phyloP scores from a whole-genome alignment of 1,284 basidiomycete species.

The Sanguinoderma infundibulare region DNA sequence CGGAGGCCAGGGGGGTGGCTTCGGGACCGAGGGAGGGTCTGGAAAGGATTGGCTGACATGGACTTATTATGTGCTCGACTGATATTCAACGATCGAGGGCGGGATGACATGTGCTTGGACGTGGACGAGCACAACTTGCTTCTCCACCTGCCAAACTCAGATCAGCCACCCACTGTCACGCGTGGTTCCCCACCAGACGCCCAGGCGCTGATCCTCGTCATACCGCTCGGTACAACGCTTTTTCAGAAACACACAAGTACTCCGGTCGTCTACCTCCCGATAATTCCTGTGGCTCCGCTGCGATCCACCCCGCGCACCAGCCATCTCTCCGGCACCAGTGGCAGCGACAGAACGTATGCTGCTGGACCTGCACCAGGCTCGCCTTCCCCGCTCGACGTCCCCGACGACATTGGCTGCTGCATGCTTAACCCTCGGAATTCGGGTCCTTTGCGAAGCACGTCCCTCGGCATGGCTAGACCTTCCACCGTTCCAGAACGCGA shows the following conservation, averaged over 20 bases:
- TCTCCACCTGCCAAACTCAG: no score
- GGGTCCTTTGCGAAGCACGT: not conserved
- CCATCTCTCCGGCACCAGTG: not conserved
- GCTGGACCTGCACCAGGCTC: not conserved
- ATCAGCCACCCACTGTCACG: no score
- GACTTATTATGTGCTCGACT: slow-evolving; percentile 9
- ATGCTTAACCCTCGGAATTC: not conserved
- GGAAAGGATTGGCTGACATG: slow-evolving; percentile 2
- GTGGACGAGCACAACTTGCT: not conserved
- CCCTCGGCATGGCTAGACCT: not conserved
- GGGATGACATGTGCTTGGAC: no score
- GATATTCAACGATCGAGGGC: slow-evolving; percentile 10
- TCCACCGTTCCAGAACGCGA: not conserved
- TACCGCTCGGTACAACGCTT: not conserved
- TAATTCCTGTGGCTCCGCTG: not conserved
- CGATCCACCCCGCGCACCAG: not conserved
- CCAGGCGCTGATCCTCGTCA: slow-evolving; percentile 1
- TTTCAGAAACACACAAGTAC: slow-evolving; percentile 1
- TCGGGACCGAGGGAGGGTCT: not conserved
- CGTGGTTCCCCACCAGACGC: no score
- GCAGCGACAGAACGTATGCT: no score
- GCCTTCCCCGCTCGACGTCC: not conserved
- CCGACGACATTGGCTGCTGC: not conserved
- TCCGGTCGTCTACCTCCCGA: not conserved
- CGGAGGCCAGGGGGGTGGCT: not conserved